Conservation (phyloP, 768 basidiomycete genomes). For the Kondoa subrosea region DNA sequence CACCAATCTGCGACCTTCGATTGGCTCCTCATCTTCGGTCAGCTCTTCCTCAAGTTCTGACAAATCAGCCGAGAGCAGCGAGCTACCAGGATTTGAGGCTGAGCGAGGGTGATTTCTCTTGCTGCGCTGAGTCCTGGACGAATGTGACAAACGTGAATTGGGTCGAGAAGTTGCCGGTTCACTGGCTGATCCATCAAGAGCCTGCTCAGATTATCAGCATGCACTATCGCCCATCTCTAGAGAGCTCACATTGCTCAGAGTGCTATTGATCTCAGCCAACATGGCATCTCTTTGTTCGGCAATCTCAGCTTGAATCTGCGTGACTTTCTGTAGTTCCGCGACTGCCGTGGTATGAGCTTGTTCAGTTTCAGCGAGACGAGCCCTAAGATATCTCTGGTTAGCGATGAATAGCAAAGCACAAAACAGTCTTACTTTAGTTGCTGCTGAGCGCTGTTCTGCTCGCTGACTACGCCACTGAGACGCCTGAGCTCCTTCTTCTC, state of each 20-base stretch:
- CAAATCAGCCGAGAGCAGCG: neutral
- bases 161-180: neutral
- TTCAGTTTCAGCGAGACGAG: conserved; percentile 1
- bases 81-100: neutral
- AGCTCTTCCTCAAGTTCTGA: neutral
- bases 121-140: neutral
- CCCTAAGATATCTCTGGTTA: neutral
- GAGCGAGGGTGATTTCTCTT: neutral
- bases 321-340: conserved; percentile 5
- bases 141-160: neutral
- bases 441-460: neutral
- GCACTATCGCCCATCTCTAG: no score
- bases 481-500: conserved; percentile 5
- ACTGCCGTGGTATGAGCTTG: neutral
- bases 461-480: neutral
- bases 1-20: neutral
- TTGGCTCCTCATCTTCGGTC: neutral
- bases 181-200: neutral
- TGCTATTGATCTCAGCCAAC: neutral
- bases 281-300: neutral
- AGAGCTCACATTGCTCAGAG: no score
- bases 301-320: neutral
- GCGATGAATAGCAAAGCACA: neutral
- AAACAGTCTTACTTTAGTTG: neutral
- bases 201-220: neutral